Evolutionary conservation across 768 basidiomycete genomes (phyloP), one percentile per base, ranked within the genome.

Genomic region (Phylloporus arenicola): DNA sequence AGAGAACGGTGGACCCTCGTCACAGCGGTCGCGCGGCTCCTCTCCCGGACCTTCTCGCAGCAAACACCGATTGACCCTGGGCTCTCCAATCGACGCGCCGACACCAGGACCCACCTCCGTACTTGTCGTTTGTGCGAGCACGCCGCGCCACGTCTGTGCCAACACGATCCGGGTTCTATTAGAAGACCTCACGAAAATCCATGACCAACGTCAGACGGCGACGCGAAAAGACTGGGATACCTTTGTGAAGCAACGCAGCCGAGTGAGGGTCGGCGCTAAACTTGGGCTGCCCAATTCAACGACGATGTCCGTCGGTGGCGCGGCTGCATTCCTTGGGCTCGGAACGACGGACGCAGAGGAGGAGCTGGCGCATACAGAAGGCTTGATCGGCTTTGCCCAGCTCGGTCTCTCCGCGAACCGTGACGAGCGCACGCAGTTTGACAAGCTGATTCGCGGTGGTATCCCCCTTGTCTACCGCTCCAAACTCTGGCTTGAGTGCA

Each of bases 401-500:
- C 80, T 96, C 46, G 92, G 92, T 0, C 67, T 84, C 17, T 84
- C 83, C 1, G 75, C 86, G 30, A 83, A 69, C 40, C 72, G 75
- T 53, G 81, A 89, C 52, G 90, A 93, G 54, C 76, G 85, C 62
- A 80, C 76, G 50, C 88, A 86, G 62, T 90, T 98, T 53, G 83
- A 85, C 51, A 72, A 81, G 52, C 72, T 99, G 6, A 79, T 95
- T n/a, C 70, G 88, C 46, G 80, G 72, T 45, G 96, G 96, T 4
- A 88, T 97, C 30, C 96, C 96, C 2, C 75, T 98, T 13, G 80
- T 76, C 11, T 89, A 91, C 61, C 82, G 92, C n/a, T 75, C 86
- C 22, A 90, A 92, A 65, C 79, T 92, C 42, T 95, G 92, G 90
- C 67, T 88, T 47, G 96, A 99, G 73, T 95, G 91, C 64, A 93